A percentile compares a stretch with the other conserved stretches of the same genome.
Conservation (phyloP, 2,329 filamentous ascomycete species). For the Fusarium irregulare region DNA sequence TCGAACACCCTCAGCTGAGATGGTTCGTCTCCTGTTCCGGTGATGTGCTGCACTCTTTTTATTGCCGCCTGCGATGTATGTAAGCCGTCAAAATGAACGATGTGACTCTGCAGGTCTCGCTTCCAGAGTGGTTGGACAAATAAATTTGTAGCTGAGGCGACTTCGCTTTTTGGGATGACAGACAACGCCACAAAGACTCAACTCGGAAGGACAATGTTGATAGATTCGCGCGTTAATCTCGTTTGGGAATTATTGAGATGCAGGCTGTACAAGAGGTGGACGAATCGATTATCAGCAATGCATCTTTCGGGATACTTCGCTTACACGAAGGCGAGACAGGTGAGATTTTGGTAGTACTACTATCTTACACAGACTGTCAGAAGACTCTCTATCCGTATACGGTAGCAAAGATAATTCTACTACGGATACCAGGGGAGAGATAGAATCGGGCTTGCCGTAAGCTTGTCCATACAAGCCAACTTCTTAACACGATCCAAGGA, state of each 20-base stretch:
- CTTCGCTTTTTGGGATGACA: slow-evolving; percentile 18
- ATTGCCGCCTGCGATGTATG: neutral
- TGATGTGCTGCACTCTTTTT: slow-evolving; percentile 21
- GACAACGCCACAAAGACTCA: slow-evolving; percentile 16
- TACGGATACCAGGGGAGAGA: neutral
- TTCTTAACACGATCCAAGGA: slow-evolving; percentile 24
- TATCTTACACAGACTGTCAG: neutral
- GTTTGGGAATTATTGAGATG: slow-evolving; percentile 31
- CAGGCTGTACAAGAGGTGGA: slow-evolving; percentile 9
- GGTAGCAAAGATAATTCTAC: neutral
- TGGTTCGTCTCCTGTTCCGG: slow-evolving; percentile 36
- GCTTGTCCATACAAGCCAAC: slow-evolving; percentile 8
- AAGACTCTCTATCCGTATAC: neutral
- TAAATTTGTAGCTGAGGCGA: slow-evolving; percentile 20
- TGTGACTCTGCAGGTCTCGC: slow-evolving; percentile 21
- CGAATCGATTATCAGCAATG: slow-evolving; percentile 31
- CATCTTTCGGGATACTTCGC: slow-evolving; percentile 13
- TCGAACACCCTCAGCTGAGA: slow-evolving; percentile 36
- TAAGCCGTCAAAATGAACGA: slow-evolving; percentile 9
- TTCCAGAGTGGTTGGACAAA: slow-evolving; percentile 24
- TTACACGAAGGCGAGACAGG: slow-evolving; percentile 23
- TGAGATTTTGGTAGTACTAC: slow-evolving; percentile 25
- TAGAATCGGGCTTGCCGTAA: neutral
- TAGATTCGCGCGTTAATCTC: slow-evolving; percentile 32
- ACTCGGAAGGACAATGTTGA: slow-evolving; percentile 22